Evolutionary conservation across 768 basidiomycete species (phyloP).

Genomic region (Trametes meyenii): DNA sequence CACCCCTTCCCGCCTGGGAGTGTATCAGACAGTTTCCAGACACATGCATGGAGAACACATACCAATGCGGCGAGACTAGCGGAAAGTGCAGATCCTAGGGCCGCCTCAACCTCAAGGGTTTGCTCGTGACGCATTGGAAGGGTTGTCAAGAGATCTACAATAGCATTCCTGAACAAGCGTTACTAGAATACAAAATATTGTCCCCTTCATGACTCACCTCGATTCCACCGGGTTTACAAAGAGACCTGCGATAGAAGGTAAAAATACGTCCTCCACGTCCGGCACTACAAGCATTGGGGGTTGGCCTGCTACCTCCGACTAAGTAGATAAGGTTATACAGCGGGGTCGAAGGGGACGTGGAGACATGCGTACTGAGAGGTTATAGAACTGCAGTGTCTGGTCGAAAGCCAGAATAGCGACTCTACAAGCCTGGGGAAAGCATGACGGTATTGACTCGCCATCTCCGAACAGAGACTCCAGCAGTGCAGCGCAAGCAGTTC

Average conservation of each 20-base stretch:
- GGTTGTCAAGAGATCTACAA: slow-evolving; percentile 67
- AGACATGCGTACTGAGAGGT: slow-evolving; percentile 70
- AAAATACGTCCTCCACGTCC: slow-evolving; percentile 92
- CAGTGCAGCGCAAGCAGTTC: slow-evolving; percentile 64
- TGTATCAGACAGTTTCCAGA: slow-evolving; percentile 1
- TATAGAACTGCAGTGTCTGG: slow-evolving; percentile 80
- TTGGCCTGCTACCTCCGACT: slow-evolving; percentile 47
- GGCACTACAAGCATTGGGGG: slow-evolving; percentile 78
- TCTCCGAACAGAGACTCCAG: slow-evolving; percentile 66
- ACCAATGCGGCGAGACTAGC: slow-evolving; percentile 64
- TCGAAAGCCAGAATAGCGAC: slow-evolving; percentile 89
- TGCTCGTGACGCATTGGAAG: slow-evolving; percentile 66
- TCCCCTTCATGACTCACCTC: slow-evolving; percentile 48
- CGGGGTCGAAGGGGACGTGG: not conserved
- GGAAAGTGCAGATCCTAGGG: slow-evolving; percentile 77
- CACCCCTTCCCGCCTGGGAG: slow-evolving; percentile 66
- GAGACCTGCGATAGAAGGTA: slow-evolving; percentile 71
- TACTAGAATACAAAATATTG: not conserved
- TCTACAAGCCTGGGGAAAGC: slow-evolving; percentile 54
- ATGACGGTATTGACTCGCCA: slow-evolving; percentile 47
- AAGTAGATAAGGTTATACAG: slow-evolving; percentile 2
- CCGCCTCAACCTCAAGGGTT: slow-evolving; percentile 54
- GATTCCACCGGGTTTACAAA: slow-evolving; percentile 77
- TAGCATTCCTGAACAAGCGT: slow-evolving; percentile 43
- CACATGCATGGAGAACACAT: not conserved